These are phyloP conservation scores for Ogataea henricii DNA, from an alignment of 805 yeast genomes.

Conservation along the genomic window DNA sequence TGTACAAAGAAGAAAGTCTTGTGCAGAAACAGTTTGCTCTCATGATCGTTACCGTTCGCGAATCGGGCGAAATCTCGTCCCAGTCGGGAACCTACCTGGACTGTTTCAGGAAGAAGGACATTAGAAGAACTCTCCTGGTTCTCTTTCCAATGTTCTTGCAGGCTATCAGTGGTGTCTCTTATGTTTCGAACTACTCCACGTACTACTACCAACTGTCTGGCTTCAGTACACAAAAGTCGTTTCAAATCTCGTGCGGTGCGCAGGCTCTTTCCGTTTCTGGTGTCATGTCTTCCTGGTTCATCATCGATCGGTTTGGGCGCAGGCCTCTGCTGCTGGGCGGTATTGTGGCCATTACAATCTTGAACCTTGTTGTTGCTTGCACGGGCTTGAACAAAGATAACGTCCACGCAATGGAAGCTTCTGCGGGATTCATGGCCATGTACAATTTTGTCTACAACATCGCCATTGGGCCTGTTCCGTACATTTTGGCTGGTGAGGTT, in stretches of 20 bases:
- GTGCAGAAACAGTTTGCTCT: slow-evolving; percentile 38
- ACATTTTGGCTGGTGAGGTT: slow-evolving; percentile 37
- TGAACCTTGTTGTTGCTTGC: slow-evolving; percentile 31
- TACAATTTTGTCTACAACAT: slow-evolving; percentile 31
- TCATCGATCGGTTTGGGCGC: slow-evolving; percentile 42
- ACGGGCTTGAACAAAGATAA: slow-evolving; percentile 23
- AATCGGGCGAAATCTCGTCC: slow-evolving; percentile 25
- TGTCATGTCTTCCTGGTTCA: slow-evolving; percentile 42
- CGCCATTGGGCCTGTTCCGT: slow-evolving; percentile 35
- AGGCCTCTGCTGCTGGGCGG: slow-evolving; percentile 33
- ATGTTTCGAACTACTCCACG: slow-evolving; percentile 48
- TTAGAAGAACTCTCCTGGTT: slow-evolving; percentile 48
- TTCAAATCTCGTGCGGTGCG: slow-evolving; percentile 31
- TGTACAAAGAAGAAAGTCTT: slow-evolving; percentile 27
- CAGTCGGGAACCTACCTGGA: slow-evolving; percentile 38
- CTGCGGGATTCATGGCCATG: slow-evolving; percentile 28
- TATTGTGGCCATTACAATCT: slow-evolving; percentile 25
- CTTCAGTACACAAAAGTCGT: slow-evolving; percentile 42
- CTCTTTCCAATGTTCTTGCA: slow-evolving; percentile 43
- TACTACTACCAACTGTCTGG: slow-evolving; percentile 54
- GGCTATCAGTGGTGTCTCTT: slow-evolving; percentile 48
- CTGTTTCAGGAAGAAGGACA: slow-evolving; percentile 46
- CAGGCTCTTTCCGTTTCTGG: slow-evolving; percentile 36
- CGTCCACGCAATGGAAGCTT: slow-evolving; percentile 31
- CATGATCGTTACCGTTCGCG: slow-evolving; percentile 35